Base-by-base conservation (phyloP, 495 filamentous ascomycete genomes). In the Aspergillus affinis region DNA sequence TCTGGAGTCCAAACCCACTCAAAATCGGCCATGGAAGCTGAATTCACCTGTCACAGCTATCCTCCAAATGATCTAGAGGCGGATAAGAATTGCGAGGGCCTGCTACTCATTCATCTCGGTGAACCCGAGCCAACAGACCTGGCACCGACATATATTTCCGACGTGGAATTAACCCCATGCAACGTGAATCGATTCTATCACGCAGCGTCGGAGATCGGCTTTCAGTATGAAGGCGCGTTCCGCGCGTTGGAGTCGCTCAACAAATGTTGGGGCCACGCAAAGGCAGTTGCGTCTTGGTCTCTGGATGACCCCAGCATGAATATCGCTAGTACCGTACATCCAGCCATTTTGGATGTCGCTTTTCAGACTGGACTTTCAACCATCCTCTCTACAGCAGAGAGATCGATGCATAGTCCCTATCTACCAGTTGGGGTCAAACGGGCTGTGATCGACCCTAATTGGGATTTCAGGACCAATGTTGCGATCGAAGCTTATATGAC, bases 161-260 rank as follows among this genome's bases (percentile, higher is more conserved):
- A 41, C 12, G 36, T 41, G 36, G 36, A 41, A 41, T 4, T 41
- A 10, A 41, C 36, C 12, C 36, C 36, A 41, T 41, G 8, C 36
- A 41, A 41, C 36, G 36, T 41, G 36, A 10, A 41, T 13, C 36
- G 36, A 15, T 41, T 41, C 36, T 41, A 41, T 5, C 36, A 41
- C 13, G 36, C 36, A 15, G 36, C 36, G 12, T 41, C 36, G 13
- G 36, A 41, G 36, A 41, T 41, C 36, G 36, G 36, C 3, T 41
- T 41, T 10, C 36, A 41, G 5, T 41, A 41, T 10, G 36, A 41
- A 5, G 36, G 36, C 1, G 36, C 36, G 2, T 41, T 41, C 36
- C 36, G 36, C 15, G 36, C 36, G 12, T 5, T 41, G 36, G 36
- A 41, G 3, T 41, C 55, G 15, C 59, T 61, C 30, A 61, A 30